phyloP scores from a whole-genome alignment of 2,329 filamentous ascomycete species.

The Ophiocordyceps camponoti-rufipedis region DNA sequence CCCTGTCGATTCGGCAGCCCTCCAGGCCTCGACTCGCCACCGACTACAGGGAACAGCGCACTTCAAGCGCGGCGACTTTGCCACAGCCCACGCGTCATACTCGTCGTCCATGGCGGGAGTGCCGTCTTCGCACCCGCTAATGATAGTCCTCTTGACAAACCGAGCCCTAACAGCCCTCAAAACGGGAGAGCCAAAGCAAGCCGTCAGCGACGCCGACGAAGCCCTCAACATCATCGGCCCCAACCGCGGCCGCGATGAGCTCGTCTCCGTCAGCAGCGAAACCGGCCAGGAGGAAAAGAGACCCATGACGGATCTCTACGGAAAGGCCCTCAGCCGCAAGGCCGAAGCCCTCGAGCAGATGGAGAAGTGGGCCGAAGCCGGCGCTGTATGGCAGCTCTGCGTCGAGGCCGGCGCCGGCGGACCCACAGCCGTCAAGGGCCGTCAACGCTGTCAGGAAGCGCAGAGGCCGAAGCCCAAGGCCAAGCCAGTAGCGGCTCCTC shows the following conservation, averaged over 20 bases:
- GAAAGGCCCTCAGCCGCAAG: conserved; percentile 85
- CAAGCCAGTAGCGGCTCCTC: conserved; percentile 16
- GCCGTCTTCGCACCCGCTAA: conserved; percentile 62
- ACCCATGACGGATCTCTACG: conserved; percentile 84
- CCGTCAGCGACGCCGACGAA: conserved; percentile 67
- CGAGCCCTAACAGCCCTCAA: conserved; percentile 80
- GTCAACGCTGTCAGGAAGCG: conserved; percentile 78
- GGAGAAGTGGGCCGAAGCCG: conserved; percentile 82
- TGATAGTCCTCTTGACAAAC: conserved; percentile 81
- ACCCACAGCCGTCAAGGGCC: conserved; percentile 62
- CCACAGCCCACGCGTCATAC: conserved; percentile 69
- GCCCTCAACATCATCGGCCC: conserved; percentile 67
- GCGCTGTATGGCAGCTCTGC: conserved; percentile 59
- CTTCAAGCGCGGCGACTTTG: conserved; percentile 89
- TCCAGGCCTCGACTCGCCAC: conserved; percentile 60
- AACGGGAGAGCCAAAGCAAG: conserved; percentile 76
- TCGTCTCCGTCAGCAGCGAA: conserved; percentile 46
- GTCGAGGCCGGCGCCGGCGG: conserved; percentile 80
- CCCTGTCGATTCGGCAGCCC: conserved; percentile 44
- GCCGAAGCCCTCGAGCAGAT: conserved; percentile 91
- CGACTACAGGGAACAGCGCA: conserved; percentile 68
- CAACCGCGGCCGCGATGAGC: conserved; percentile 61
- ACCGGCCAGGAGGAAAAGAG: conserved; percentile 45
- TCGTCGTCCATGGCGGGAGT: conserved; percentile 56
- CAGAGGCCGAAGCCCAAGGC: conserved; percentile 27